Evolutionary conservation across 345 rosid genomes (phyloP).

Genomic region (Ailanthus altissimus): DNA sequence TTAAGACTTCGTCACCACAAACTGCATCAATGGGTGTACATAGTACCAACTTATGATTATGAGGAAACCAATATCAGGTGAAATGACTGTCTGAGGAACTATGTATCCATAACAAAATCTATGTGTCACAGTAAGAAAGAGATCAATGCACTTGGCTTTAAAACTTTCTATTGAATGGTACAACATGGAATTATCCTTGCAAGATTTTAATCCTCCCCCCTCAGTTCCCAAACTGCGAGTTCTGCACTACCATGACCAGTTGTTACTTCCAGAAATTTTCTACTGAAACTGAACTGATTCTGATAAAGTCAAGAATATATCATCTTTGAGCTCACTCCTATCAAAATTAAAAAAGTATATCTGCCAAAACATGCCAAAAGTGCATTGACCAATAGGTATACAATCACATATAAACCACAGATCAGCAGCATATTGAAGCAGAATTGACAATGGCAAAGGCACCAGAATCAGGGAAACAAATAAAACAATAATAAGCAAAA

Average conservation of each 20-base stretch:
- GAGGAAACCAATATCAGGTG: background rate
- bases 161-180: background rate
- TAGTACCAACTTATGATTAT: background rate
- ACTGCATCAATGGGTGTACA: background rate
- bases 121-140: background rate
- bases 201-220: background rate
- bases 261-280: background rate
- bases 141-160: background rate
- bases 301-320: background rate
- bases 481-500: constrained; percentile 4
- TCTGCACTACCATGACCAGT: background rate
- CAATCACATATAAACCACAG: background rate
- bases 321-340: background rate
- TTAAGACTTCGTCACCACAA: background rate
- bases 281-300: background rate
- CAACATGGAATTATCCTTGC: background rate
- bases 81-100: background rate
- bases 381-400: background rate
- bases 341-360: background rate
- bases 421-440: background rate
- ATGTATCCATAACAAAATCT: background rate
- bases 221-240: background rate
- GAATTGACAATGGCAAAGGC: background rate
- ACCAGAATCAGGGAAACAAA: background rate
- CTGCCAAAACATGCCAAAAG: constrained; percentile 5